phyloP scores from a whole-genome alignment of 2,329 filamentous ascomycete genomes.

The Clarireedia paspali region DNA sequence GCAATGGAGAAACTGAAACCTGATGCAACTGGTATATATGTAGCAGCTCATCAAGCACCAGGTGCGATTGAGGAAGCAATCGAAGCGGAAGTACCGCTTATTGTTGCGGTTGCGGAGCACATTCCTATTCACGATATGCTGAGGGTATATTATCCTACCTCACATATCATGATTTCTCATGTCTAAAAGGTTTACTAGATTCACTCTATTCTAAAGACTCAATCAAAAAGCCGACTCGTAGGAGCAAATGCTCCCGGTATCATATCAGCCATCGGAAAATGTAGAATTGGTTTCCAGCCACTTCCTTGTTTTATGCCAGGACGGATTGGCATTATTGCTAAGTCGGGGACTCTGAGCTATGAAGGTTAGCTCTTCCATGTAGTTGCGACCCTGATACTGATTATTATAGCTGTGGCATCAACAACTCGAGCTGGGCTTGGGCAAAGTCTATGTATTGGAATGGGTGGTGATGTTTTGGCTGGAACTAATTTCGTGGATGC shows the following conservation, averaged over 20 bases:
- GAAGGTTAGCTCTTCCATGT: conserved; percentile 36
- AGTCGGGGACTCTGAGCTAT: conserved; percentile 68
- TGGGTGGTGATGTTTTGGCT: conserved; percentile 65
- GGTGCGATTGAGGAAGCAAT: conserved; percentile 73
- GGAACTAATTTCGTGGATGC: conserved; percentile 70
- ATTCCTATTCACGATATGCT: conserved; percentile 68
- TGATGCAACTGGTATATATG: conserved; percentile 73
- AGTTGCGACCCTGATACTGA: conserved; percentile 3
- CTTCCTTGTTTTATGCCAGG: conserved; percentile 64
- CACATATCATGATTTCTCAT: background rate
- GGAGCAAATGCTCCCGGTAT: conserved; percentile 70
- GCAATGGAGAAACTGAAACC: conserved; percentile 65
- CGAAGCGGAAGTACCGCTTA: conserved; percentile 66
- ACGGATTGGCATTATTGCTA: conserved; percentile 61
- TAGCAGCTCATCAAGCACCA: conserved; percentile 66
- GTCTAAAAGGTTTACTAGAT: conserved; percentile 37
- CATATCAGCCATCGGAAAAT: conserved; percentile 62
- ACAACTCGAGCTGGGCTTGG: conserved; percentile 62
- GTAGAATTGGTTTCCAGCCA: conserved; percentile 69
- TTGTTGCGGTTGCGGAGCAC: conserved; percentile 68
- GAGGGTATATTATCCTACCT: conserved; percentile 38
- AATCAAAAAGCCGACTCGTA: conserved; percentile 61
- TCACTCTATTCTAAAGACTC: conserved; percentile 59
- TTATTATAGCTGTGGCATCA: conserved; percentile 51
- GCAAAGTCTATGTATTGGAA: conserved; percentile 64